A percentile compares a stretch with the other conserved stretches of the same genome.
These are phyloP conservation scores for Trametes elegans DNA, from an alignment of 768 basidiomycete genomes.

Conservation along the genomic window DNA sequence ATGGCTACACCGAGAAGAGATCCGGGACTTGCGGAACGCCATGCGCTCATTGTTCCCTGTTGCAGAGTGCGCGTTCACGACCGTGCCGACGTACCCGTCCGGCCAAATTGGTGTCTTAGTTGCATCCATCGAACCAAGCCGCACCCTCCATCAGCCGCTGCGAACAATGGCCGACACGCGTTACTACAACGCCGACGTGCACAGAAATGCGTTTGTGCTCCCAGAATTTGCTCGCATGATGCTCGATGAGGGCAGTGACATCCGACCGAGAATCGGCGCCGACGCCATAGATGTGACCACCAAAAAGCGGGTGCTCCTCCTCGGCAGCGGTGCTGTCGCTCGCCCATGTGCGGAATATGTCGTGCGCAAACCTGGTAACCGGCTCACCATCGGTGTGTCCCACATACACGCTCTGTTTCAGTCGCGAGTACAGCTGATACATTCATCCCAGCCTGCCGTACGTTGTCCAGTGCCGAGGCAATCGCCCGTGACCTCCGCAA, in stretches of 20 bases:
- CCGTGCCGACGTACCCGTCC: slow-evolving; percentile 97
- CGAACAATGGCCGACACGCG: slow-evolving; percentile 66
- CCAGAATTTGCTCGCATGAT: slow-evolving; percentile 84
- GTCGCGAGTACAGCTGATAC: neutral
- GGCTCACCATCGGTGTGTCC: slow-evolving; percentile 76
- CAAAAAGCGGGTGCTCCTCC: slow-evolving; percentile 76
- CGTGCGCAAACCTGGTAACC: slow-evolving; percentile 73
- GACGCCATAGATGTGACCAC: slow-evolving; percentile 41
- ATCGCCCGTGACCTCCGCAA: slow-evolving; percentile 67
- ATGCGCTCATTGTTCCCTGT: slow-evolving; percentile 75
- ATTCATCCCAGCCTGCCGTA: slow-evolving; percentile 90
- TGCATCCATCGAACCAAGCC: slow-evolving; percentile 70
- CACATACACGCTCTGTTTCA: neutral
- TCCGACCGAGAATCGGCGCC: slow-evolving; percentile 74
- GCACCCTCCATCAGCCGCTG: slow-evolving; percentile 71
- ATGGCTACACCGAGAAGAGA: slow-evolving; percentile 91
- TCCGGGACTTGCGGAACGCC: slow-evolving; percentile 68
- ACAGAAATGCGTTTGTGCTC: slow-evolving; percentile 80
- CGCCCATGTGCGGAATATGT: slow-evolving; percentile 94
- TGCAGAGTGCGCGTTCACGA: slow-evolving; percentile 90
- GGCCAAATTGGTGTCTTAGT: slow-evolving; percentile 96
- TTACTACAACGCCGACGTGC: slow-evolving; percentile 86
- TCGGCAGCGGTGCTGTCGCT: slow-evolving; percentile 95
- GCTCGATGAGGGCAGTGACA: slow-evolving; percentile 68
- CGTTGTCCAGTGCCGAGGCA: slow-evolving; percentile 69